Percentiles rank a stretch among this genome's conserved stretches.
Evolutionary conservation across 2,329 filamentous ascomycete species (phyloP).

Genomic region (Botrytis medusae): DNA sequence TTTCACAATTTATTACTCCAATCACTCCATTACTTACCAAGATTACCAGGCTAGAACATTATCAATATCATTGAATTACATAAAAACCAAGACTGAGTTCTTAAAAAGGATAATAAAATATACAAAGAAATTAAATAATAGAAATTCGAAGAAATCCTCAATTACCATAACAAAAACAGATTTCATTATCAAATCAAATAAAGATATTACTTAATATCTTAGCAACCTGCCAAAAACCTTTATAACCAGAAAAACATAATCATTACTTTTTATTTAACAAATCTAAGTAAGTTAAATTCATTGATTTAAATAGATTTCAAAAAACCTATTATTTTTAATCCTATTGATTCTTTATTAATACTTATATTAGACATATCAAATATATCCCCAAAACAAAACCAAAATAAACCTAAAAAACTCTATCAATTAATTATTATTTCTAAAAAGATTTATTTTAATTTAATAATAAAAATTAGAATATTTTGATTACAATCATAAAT

Average conservation of each 20-base stretch:
- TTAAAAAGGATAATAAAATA: no score
- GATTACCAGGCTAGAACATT: no score
- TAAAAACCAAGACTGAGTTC: accelerated
- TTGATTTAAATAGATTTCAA: neutral
- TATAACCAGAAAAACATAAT: neutral
- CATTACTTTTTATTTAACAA: neutral
- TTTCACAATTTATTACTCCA: no score
- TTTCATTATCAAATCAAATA: no score
- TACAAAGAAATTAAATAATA: no score
- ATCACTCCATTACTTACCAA: no score
- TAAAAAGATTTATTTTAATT: neutral
- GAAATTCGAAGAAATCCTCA: no score
- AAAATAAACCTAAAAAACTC: neutral
- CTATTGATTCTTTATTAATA: neutral
- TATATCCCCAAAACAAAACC: accelerated
- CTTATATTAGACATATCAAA: neutral
- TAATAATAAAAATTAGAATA: neutral
- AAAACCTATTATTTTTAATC: neutral
- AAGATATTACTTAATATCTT: no score
- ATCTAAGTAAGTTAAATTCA: accelerated
- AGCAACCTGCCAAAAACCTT: no score
- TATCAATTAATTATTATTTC: neutral
- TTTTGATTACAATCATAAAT: neutral
- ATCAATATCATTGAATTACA: no score
- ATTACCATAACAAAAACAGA: no score